Base-by-base conservation (phyloP, 2,329 filamentous ascomycete species). In the Diplocarpon mali region DNA sequence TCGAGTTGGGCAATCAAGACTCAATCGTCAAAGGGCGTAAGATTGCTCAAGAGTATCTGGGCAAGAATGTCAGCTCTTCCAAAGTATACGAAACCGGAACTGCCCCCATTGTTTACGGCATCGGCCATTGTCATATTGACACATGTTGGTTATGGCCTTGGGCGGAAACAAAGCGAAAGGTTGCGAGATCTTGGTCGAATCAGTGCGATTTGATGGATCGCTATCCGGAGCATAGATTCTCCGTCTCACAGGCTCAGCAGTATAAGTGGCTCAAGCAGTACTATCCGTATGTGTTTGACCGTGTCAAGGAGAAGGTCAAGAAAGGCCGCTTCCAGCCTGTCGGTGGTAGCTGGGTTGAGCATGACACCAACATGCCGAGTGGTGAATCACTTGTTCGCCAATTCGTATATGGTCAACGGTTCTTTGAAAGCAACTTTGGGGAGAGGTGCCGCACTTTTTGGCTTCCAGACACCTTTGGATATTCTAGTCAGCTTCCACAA, bases 101-200 rank as follows among this genome's bases (percentile, higher is more conserved):
- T 20, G 72, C 83, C 29, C 78, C 86, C 1, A 72, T 93, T 47
- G 85, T 96, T 3, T 92, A 79, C 56, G 90, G 80, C 30, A 90
- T 96, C 53, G 92, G 92, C 0, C 87, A 98, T 63, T 98, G 92
- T 57, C 92, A 98, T 64, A 98, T 98, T 54, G 92, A 96, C 65
- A 94, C 84, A 24, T 95, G 90, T 65, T 98, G 92, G 92, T 72
- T 98, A 30, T 98, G 92, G 92, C 92, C 92, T 0, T 98, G 88
- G 76, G 92, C 84, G 9, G 92, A 98, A 69, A 96, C 92, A 0
- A 95, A 93, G 68, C 84, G 92, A 59, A 98, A 98, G 69, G 83
- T 96, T 27, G 89, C 83, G 15, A 79, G 92, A 37, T 95, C 89
- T 9, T 98, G 92, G 92, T 90, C 87, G 1, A 96, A 87, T 62